Base-by-base conservation (phyloP, 352 stramenopile genomes). In the Phytopythium delawarense region DNA sequence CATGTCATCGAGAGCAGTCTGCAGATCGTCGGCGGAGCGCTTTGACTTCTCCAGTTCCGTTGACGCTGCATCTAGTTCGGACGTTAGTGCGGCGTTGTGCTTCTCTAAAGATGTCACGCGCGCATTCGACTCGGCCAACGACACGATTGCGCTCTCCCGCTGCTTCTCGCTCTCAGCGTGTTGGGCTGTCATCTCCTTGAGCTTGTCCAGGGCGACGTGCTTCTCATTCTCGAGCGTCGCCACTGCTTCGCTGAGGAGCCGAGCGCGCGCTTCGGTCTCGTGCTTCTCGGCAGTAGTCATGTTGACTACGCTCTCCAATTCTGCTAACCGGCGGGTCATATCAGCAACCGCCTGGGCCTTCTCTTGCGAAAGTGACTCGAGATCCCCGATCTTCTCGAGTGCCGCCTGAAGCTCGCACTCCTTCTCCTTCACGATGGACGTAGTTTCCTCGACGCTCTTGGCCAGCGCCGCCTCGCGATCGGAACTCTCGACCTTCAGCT, bases 21-120 rank as follows among this genome's bases (percentile, higher is more conserved):
- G 58, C 2, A 69, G 6, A 13, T n/a, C 16, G 7, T 54, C 25
- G 16, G 48, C 28, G 5, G 28, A 37, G 6, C 25, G 16, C 28
- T 25, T 54, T 6, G 2, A 9, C 21, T 34, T 21, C 11, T 45
- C 20, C 7, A 57, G 56, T 48, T 78, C 75, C 21, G 59, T 42
- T 32, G 18, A 46, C 74, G 46, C 48, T 60, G 32, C 20, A 2
- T 45, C 32, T 9, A 57, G 51, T 12, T 45, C 20, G 6, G 51
- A 57, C n/a, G 30, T 3, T 1, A 57, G 30, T 12, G 32, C 8
- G 28, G 32, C 11, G 20, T 45, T 57, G 32, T 13, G 8, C 9
- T 45, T 45, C n/a, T 57, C 51, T 8, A 57, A 21, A 4, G 9
- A 13, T 4, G 12, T 11, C 30, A 57, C 30, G n/a, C 11, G 51